Base-by-base conservation (phyloP, 1,284 basidiomycete species). In the Athelia psychrophila region DNA sequence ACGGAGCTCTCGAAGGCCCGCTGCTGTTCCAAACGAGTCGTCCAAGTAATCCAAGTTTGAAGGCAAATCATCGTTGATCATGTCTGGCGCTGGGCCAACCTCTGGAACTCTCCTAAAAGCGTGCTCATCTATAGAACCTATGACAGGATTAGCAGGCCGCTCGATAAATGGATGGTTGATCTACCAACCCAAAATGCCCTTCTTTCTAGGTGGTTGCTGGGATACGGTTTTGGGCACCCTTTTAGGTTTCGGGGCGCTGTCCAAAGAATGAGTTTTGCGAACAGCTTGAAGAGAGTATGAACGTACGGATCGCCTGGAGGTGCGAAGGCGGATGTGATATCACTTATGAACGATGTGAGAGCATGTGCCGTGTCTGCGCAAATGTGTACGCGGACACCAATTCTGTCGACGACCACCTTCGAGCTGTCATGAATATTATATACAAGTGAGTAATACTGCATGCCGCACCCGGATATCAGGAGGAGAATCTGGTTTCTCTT, bases 1-100 rank as follows among this genome's bases (percentile, higher is more conserved):
- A 45, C 77, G 73, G 47, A 90, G 71, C 55, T 87, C 88, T 49
- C 85, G 79, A 16, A 92, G 69, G 16, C 90, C 90, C 4, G 83
- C 90, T 18, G 88, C 84, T 19, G 87, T 73, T 46, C 89, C 86
- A 62, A 88, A 91, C 2, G 89, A 86, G 48, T 83, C 83, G 57
- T 95, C 93, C 23, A 98, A 76, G 62, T 95, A 98, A 60, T 94
- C 90, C 32, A 79, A 73, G 65, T 98, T 95, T 16, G 80, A 89
- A 0, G 95, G 95, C 12, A 98, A 74, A 64, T 98, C 94, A 62
- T 98, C 96, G 40, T 80, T 76, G 46, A 98, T 88, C 81, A 98
- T 86, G 67, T 98, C 95, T 3, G 91, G 86, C 3, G 84, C 79
- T 3, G 84, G 80, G 5, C 88, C 88, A 49, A 90, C 74, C 56